Base-by-base conservation (phyloP, 148 eudicot genomes). In the Chenopodium suecicum region DNA sequence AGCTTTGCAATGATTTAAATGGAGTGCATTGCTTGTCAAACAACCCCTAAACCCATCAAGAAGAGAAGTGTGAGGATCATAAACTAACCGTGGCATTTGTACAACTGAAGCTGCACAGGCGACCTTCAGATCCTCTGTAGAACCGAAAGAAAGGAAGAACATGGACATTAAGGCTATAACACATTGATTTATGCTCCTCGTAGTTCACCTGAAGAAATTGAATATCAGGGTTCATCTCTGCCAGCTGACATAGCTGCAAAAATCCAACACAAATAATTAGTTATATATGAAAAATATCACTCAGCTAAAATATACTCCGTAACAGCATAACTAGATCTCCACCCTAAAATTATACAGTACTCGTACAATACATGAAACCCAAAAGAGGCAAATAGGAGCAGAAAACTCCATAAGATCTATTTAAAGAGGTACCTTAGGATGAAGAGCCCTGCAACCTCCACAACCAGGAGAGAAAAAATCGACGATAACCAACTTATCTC, bases 391-490 rank as follows among this genome's bases (percentile, higher is more conserved):
- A 67, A 29, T 17, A 20, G 56, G 64, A 19, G 14, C 6, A 46
- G 5, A 52, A 12, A 31, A 17, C 4, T 0, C 60, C 1, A 2
- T 14, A 29, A 71, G n/a, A 37, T 4, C 19, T 46, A 4, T 2
- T 2, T 25, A 64, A 73, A 2, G 25, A 71, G 70, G 56, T 84
- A 93, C 97, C 97, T 93, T 93, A 54, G 95, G 97, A 87, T 93
- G 95, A 83, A 93, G 97, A 81, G 95, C 92, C 88, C 82, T 89
- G 89, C 97, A 93, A 8, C 97, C 97, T 75, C 94, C 97, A 75
- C 97, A 93, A 32, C 95, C 97, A 79, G 97, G 97, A 68, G 95
- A 91, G 77, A 89, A 92, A 83, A 93, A 93, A 82, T 93, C 97
- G 23, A 93, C 86, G 16, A 93, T 88, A 2, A 91, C 97, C 81